Conservation (phyloP, 768 basidiomycete species). For the Boletellus emodensis region DNA sequence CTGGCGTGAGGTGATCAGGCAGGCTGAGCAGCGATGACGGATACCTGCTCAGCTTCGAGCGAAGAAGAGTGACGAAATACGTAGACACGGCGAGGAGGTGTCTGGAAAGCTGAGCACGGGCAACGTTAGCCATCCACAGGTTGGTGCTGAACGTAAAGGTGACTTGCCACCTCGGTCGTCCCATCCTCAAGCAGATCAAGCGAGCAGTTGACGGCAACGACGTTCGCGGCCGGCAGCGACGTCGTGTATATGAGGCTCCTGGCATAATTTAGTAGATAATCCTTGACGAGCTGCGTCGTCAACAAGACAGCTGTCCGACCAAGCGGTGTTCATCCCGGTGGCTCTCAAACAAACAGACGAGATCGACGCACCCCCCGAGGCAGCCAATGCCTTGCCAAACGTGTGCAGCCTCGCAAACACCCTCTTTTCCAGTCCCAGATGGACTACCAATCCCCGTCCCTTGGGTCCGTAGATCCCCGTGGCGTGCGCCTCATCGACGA, state of each 20-base stretch:
- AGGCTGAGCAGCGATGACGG: conserved; percentile 25
- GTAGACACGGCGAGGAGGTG: conserved; percentile 20
- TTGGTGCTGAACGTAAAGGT: background rate
- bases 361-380: conserved; percentile 68
- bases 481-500: conserved; percentile 93
- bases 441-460: conserved; percentile 70
- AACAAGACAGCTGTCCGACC: conserved; percentile 63
- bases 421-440: conserved; percentile 64
- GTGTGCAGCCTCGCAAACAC: conserved; percentile 82
- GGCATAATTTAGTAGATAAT: conserved; percentile 90
- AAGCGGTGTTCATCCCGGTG: background rate
- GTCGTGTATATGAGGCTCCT: conserved; percentile 92
- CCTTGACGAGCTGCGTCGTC: conserved; percentile 64
- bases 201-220: conserved; percentile 71
- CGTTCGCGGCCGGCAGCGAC: conserved; percentile 68
- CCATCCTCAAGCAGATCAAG: conserved; percentile 76
- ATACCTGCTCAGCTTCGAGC: conserved; percentile 26
- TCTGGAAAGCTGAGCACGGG: conserved; percentile 23
- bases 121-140: conserved; percentile 26
- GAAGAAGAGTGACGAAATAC: conserved; percentile 34
- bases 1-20: conserved; percentile 18
- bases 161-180: conserved; percentile 48
- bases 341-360: background rate
- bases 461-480: conserved; percentile 83
- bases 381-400: conserved; percentile 88